A percentile compares a stretch with the other conserved stretches of the same genome.
These are phyloP conservation scores for Dacryopinax spathularia DNA, from an alignment of 768 basidiomycete genomes.

Conservation along the genomic window DNA sequence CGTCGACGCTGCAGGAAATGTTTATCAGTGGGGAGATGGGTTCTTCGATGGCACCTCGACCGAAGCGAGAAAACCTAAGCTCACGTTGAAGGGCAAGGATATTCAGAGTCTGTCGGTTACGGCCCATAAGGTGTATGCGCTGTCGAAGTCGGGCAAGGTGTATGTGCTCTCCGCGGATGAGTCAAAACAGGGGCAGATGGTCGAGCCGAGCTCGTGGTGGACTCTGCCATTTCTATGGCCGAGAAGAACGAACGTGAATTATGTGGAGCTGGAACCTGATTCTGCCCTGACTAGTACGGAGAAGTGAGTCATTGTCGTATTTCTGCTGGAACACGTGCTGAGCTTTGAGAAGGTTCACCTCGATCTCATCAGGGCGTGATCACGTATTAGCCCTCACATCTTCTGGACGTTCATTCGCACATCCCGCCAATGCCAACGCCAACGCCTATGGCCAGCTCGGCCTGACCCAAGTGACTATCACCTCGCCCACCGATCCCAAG, in stretches of 20 bases:
- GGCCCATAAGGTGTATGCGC: constrained; percentile 45
- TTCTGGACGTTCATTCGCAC: constrained; percentile 58
- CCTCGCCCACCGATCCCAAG: constrained; percentile 15
- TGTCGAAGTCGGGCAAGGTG: constrained; percentile 62
- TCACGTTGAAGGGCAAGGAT: constrained; percentile 60
- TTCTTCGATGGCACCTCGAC: constrained; percentile 30
- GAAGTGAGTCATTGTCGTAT: constrained; percentile 30
- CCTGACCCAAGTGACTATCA: constrained; percentile 46
- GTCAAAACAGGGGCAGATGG: constrained; percentile 34
- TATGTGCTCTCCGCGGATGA: constrained; percentile 49
- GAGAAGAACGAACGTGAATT: constrained; percentile 36
- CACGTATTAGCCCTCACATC: constrained; percentile 32
- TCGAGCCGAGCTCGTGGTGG: constrained; percentile 38
- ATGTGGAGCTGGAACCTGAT: constrained; percentile 43
- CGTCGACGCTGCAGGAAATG: constrained; percentile 64
- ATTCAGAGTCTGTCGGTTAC: constrained; percentile 39
- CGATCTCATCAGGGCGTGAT: constrained; percentile 57
- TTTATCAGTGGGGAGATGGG: constrained; percentile 70
- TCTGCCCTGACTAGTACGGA: constrained; percentile 49
- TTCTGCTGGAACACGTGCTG: background rate
- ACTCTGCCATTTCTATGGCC: constrained; percentile 45
- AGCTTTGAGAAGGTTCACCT: constrained; percentile 39
- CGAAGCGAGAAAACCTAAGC: constrained; percentile 28
- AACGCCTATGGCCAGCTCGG: constrained; percentile 80
- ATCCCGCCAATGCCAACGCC: constrained; percentile 58